Conservation (phyloP, 2,329 filamentous ascomycete species). For the Zymoseptoria passerinii region DNA sequence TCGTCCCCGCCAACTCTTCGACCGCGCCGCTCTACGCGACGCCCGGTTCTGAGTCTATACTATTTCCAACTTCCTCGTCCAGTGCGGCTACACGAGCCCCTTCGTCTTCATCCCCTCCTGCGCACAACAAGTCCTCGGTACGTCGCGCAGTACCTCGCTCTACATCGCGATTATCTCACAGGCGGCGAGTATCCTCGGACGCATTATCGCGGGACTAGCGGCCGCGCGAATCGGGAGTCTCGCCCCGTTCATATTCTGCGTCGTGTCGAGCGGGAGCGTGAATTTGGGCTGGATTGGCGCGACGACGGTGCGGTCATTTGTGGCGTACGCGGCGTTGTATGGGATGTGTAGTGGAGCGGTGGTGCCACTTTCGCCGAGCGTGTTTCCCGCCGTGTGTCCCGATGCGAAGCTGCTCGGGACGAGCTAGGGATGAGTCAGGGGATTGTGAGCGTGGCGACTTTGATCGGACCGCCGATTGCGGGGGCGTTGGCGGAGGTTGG, state of each 20-base stretch:
- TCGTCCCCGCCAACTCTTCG: slow-evolving; percentile 28
- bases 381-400: slow-evolving; percentile 37
- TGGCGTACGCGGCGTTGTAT: slow-evolving; percentile 37
- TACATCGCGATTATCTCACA: slow-evolving; percentile 51
- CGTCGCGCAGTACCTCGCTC: slow-evolving; percentile 43
- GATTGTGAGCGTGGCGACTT: slow-evolving; percentile 35
- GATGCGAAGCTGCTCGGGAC: slow-evolving; percentile 40
- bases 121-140: slow-evolving; percentile 28
- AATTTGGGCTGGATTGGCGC: slow-evolving; percentile 52
- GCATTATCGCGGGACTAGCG: slow-evolving; percentile 44
- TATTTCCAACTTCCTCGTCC: slow-evolving; percentile 27
- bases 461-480: slow-evolving; percentile 41
- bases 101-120: slow-evolving; percentile 39
- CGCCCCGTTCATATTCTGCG: slow-evolving; percentile 47
- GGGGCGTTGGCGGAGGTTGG: slow-evolving; percentile 31
- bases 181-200: slow-evolving; percentile 46
- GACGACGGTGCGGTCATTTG: slow-evolving; percentile 29
- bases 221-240: slow-evolving; percentile 44
- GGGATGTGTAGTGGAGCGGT: slow-evolving; percentile 39
- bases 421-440: slow-evolving; percentile 42
- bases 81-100: slow-evolving; percentile 29
- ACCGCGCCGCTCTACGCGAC: slow-evolving; percentile 34
- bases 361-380: slow-evolving; percentile 39
- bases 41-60: slow-evolving; percentile 33
- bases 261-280: slow-evolving; percentile 38